A percentile compares a stretch with the other conserved stretches of the same genome.
Evolutionary conservation across 257 asterid genomes (phyloP).

Genomic region (Solanum raphanifolium): DNA sequence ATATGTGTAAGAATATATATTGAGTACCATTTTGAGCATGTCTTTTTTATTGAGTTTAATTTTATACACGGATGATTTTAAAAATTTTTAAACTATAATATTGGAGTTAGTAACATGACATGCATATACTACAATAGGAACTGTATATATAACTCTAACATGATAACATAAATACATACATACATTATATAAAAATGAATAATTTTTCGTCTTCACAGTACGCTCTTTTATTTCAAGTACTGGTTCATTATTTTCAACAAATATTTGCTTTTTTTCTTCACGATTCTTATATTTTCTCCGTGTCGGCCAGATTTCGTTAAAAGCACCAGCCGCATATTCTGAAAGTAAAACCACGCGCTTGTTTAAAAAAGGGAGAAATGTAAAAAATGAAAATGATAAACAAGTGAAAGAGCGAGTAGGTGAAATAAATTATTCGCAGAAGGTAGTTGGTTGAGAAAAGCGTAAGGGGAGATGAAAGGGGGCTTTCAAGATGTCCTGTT

Average conservation of each 20-base stretch:
- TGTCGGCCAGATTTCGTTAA: constrained; percentile 18
- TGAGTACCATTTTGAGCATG: not conserved
- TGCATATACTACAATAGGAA: not conserved
- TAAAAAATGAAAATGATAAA: not conserved
- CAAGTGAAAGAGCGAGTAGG: not conserved
- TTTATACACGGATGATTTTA: not conserved
- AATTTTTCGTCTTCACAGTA: too few relatives aligned
- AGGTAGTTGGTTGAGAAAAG: not conserved
- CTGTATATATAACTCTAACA: not conserved
- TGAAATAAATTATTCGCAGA: not conserved
- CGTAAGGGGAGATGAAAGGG: constrained; percentile 19
- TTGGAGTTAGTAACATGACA: not conserved
- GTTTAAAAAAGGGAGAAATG: not conserved
- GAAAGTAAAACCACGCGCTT: not conserved
- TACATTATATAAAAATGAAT: not conserved
- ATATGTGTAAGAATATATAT: not conserved
- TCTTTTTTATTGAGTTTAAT: not conserved
- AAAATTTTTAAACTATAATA: too few relatives aligned
- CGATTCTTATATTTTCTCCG: constrained; percentile 13
- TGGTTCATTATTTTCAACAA: not conserved
- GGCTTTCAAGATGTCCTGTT: constrained; percentile 27
- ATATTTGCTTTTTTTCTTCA: not conserved
- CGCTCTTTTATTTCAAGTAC: not conserved
- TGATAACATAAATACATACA: not conserved
- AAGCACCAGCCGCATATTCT: not conserved